A percentile compares a stretch with the other conserved stretches of the same genome.
phyloP scores from a whole-genome alignment of 176 grass and related monocot genomes.

The Raddia guianensis region DNA sequence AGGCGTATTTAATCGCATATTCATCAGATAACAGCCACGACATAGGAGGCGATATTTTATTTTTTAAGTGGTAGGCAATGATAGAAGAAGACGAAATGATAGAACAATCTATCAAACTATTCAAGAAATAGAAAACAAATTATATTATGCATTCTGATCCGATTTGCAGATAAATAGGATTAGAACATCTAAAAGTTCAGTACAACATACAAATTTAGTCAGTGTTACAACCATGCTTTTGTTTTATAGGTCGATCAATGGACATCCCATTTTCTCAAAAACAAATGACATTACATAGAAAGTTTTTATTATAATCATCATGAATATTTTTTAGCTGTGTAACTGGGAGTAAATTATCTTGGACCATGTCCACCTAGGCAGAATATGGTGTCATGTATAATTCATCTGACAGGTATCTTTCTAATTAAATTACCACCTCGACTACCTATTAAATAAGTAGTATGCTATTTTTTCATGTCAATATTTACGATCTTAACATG shows the following conservation, averaged over 20 bases:
- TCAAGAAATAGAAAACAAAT: not conserved
- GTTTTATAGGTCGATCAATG: too few relatives aligned
- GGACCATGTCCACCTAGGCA: not conserved
- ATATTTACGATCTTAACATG: not conserved
- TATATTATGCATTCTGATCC: not conserved
- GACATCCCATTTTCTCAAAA: too few relatives aligned
- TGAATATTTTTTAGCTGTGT: not conserved
- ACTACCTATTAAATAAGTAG: not conserved
- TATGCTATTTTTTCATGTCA: slow-evolving; percentile 1
- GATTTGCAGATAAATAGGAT: not conserved
- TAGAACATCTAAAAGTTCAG: too few relatives aligned
- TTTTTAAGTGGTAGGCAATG: slow-evolving; percentile 12
- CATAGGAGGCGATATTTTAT: not conserved
- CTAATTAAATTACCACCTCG: not conserved
- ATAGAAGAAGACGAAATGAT: slow-evolving; percentile 13
- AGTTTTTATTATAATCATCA: not conserved
- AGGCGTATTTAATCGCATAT: not conserved
- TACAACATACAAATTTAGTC: too few relatives aligned
- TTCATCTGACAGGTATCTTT: not conserved
- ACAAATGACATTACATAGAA: too few relatives aligned
- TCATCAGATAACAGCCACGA: not conserved
- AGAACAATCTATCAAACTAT: slow-evolving; percentile 19
- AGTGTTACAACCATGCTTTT: too few relatives aligned
- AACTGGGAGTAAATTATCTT: not conserved
- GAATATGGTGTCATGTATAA: not conserved